These are phyloP conservation scores for Eucalyptus erythrocorys DNA, from an alignment of 345 rosid genomes.

Conservation along the genomic window DNA sequence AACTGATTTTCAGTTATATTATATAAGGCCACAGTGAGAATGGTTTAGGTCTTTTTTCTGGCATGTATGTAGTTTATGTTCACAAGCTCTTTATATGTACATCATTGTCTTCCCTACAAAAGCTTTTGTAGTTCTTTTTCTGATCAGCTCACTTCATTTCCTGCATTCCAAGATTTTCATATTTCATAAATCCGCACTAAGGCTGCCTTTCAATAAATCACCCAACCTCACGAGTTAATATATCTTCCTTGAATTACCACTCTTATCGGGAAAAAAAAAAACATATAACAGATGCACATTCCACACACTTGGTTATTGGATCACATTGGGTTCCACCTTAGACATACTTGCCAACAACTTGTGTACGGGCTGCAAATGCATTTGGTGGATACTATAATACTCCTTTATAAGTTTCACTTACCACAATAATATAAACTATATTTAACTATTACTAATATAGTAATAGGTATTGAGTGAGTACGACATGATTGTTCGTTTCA, in stretches of 20 bases:
- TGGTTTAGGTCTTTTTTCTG: background rate
- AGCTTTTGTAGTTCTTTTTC: background rate
- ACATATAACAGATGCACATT: background rate
- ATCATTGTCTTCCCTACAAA: too few relatives aligned
- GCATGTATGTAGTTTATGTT: background rate
- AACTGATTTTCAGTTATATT: background rate
- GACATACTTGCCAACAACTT: background rate
- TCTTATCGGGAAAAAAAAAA: background rate
- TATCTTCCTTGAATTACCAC: too few relatives aligned
- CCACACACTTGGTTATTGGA: too few relatives aligned
- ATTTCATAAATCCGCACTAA: background rate
- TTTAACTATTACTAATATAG: background rate
- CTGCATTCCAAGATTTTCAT: background rate
- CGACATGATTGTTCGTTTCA: rapidly evolving
- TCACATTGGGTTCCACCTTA: background rate
- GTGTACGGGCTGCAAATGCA: rapidly evolving
- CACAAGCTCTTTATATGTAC: background rate
- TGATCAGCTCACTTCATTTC: background rate
- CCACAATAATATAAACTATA: background rate
- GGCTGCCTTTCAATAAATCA: background rate
- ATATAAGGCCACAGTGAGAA: background rate
- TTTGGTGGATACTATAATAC: background rate
- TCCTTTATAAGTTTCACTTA: background rate
- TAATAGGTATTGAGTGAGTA: background rate
- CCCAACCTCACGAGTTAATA: background rate